Evolutionary conservation across 2,329 filamentous ascomycete species (phyloP).

Genomic region (Sclerotinia minor): DNA sequence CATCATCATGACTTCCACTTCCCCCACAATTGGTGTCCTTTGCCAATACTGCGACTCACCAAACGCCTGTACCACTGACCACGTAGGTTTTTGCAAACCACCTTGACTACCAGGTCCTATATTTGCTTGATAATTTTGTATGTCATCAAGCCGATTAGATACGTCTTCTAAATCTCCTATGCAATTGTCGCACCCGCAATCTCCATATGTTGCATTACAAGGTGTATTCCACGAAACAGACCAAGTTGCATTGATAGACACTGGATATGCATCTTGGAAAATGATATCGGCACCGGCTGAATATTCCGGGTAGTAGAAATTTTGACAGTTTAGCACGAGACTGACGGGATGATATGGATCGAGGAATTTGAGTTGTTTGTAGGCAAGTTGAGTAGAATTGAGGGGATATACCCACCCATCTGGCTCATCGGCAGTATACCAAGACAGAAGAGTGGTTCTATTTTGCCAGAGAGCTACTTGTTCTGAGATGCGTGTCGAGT

Average conservation of each 20-base stretch:
- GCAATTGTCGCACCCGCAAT: constrained; percentile 53
- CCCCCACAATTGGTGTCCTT: constrained; percentile 47
- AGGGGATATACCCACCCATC: constrained; percentile 46
- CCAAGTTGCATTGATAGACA: constrained; percentile 50
- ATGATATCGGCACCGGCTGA: constrained; percentile 52
- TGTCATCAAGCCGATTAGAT: constrained; percentile 46
- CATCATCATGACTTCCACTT: constrained; percentile 51
- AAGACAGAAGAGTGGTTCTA: constrained; percentile 48
- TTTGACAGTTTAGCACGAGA: constrained; percentile 53
- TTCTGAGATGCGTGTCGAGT: constrained; percentile 43
- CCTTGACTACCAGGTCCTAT: constrained; percentile 38
- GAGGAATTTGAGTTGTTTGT: constrained; percentile 47
- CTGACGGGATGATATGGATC: constrained; percentile 56
- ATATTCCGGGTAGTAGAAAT: constrained; percentile 54
- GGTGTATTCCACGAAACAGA: constrained; percentile 48
- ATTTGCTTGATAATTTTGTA: constrained; percentile 45
- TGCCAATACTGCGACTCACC: constrained; percentile 48
- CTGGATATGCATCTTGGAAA: constrained; percentile 52
- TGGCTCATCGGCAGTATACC: constrained; percentile 56
- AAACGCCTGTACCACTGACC: constrained; percentile 54
- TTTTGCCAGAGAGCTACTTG: constrained; percentile 38
- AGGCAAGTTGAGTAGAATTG: constrained; percentile 47
- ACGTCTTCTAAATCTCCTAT: constrained; percentile 48
- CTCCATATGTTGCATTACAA: constrained; percentile 54
- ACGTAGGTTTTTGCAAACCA: constrained; percentile 45